Evolutionary conservation across 495 filamentous ascomycete species (phyloP), one percentile per base, ranked within the genome.

Genomic region (Penicillium chermesinum): DNA sequence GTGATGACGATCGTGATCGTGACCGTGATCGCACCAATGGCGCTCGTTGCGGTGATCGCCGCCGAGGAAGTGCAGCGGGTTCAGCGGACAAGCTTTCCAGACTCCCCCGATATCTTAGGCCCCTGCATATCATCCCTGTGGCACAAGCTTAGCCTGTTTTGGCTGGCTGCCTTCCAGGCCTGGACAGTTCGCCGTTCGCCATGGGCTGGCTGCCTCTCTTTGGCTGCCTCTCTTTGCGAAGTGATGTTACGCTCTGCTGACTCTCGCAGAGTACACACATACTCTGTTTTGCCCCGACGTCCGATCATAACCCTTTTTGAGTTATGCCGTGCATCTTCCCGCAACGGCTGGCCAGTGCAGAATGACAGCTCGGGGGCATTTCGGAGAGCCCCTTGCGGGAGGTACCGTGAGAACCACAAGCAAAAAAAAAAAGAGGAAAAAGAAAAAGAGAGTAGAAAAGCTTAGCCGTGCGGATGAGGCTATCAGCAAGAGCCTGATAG

Each of bases 21-120:
- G 14, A 2, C 33, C 43, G 3, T 34, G 36, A 51, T 51, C 33
- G 48, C 42, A 37, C 55, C 54, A 59, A 55, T 55, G 27, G 30
- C 9, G 33, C 18, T 9, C n/a, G 25, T n/a, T 32, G 49, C 48
- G 50, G 52, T 50, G 46, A 56, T 59, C 52, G 46, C 50, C 47
- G 52, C 46, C 41, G 36, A 19, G 50, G 30, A 19, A 19, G 22
- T 38, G 30, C 14, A 7, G 20, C 18, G 32, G 19, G 33, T 21
- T 44, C 14, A 16, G 39, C 34, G 38, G 45, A 34, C 25, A 41
- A 41, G 47, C 22, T 44, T 27, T 41, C 12, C 10, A 32, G 19
- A 41, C 42, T 44, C 15, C 30, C 25, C 42, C 42, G 42, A 32
- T 22, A 33, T 33, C 25, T 43, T 43, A 32, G 25, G n/a, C n/a